Evolutionary conservation across 2,329 filamentous ascomycete species (phyloP), one percentile per base, ranked within the genome.

Genomic region (Neonectria coccinea): DNA sequence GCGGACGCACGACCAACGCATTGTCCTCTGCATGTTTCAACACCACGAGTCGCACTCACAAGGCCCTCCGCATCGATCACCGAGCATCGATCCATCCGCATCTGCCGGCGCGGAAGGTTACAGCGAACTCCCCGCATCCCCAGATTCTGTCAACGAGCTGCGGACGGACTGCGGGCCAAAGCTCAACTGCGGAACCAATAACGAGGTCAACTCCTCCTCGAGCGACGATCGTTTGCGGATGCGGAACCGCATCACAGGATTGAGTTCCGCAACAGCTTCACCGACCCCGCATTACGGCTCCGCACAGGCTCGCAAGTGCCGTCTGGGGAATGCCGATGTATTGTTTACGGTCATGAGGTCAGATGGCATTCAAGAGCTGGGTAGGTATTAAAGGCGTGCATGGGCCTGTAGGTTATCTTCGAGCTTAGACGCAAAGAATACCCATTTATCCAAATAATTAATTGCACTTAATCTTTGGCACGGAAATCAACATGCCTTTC

Each of bases 401-500:
- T 41, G 22, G 29, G 20, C 29, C 60, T 53, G 27, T 10, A 18
- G 10, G n/a, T 12, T 10, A 22, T 33, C 11, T 20, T 11, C n/a
- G 10, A 20, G 39, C 10, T 42, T 11, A 20, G 6, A 3, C 8
- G 8, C 10, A 20, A 20, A 42, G 7, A 42, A 20, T 42, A 18
- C n/a, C n/a, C 58, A 14, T 22, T 10, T 25, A 31, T 25, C 18
- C 52, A 36, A 45, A 5, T 27, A 29, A 25, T 12, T 12, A 25
- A 25, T 25, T 42, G 7, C 18, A 4, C 14, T 20, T 20, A 14
- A 20, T 51, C 27, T 51, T 51, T 14, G 3, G 4, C 27, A 36
- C 10, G 14, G 6, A 22, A 20, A 20, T 18, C n/a, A 69, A 16
- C 9, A 74, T 74, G 72, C 50, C 67, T 4, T 65, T 74, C 18